These are phyloP conservation scores for Coemansia sp. DNA, from an alignment of 192 early-diverging fungal genomes.

Conservation along the genomic window DNA sequence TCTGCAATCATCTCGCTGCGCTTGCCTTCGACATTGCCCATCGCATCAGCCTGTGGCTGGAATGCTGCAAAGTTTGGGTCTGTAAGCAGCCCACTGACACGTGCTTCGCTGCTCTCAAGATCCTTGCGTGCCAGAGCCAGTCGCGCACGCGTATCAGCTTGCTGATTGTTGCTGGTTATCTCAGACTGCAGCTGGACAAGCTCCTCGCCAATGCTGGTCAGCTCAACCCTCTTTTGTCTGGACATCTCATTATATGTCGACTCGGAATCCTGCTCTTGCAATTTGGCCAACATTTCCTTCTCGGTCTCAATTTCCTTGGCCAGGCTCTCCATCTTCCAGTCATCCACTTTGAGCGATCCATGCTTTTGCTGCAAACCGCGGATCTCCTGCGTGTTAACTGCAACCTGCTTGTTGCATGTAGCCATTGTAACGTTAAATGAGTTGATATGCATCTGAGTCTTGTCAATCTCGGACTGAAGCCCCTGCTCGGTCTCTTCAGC, in stretches of 20 bases:
- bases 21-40: slow-evolving; percentile 13
- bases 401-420: slow-evolving; percentile 20
- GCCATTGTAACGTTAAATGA: slow-evolving; percentile 18
- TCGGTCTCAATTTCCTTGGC: slow-evolving; percentile 27
- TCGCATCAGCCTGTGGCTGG: not conserved
- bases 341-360: slow-evolving; percentile 22
- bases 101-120: slow-evolving; percentile 23
- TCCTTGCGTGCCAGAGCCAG: slow-evolving; percentile 59
- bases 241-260: slow-evolving; percentile 16
- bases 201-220: slow-evolving; percentile 49
- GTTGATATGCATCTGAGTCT: slow-evolving; percentile 33
- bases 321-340: not conserved
- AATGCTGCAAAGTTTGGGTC: slow-evolving; percentile 15
- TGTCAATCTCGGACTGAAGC: slow-evolving; percentile 32
- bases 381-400: slow-evolving; percentile 21
- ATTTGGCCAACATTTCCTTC: slow-evolving; percentile 29
- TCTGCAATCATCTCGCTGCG: slow-evolving; percentile 22
- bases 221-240: slow-evolving; percentile 42
- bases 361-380: slow-evolving; percentile 17
- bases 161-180: slow-evolving; percentile 58
- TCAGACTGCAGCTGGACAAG: slow-evolving; percentile 52
- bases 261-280: slow-evolving; percentile 13
- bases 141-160: slow-evolving; percentile 61
- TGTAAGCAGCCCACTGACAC: slow-evolving; percentile 5
- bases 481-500: slow-evolving; percentile 16